Evolutionary conservation across 2,329 filamentous ascomycete species (phyloP).

Genomic region (Triangularia verruculosa): DNA sequence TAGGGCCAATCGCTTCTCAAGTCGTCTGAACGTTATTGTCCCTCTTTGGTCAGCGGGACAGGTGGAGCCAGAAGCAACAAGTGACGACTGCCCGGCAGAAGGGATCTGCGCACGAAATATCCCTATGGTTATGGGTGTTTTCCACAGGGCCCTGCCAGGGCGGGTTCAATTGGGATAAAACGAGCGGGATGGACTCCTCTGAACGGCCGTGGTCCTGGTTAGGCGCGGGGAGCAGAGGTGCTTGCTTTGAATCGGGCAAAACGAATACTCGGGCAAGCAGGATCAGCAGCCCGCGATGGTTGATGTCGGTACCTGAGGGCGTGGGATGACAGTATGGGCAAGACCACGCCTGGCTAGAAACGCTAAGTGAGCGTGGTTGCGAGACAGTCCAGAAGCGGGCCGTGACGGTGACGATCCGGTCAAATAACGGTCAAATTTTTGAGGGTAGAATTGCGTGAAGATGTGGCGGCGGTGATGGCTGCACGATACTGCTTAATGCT

Average conservation of each 20-base stretch:
- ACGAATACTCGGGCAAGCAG: slow-evolving; percentile 9
- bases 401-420: slow-evolving; percentile 25
- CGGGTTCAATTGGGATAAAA: slow-evolving; percentile 20
- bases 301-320: slow-evolving; percentile 3
- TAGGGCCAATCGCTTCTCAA: slow-evolving; percentile 40
- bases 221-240: neutral
- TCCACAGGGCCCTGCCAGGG: slow-evolving; percentile 33
- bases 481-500: slow-evolving; percentile 2
- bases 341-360: slow-evolving; percentile 17
- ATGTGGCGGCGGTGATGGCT: slow-evolving; percentile 4
- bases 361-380: slow-evolving; percentile 6
- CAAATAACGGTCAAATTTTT: slow-evolving; percentile 30
- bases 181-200: slow-evolving; percentile 18
- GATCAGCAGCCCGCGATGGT: slow-evolving; percentile 20
- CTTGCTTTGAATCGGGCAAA: neutral
- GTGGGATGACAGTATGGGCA: slow-evolving; percentile 5
- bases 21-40: slow-evolving; percentile 43
- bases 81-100: slow-evolving; percentile 51
- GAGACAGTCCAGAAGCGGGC: slow-evolving; percentile 20
- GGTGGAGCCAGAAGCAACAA: slow-evolving; percentile 41
- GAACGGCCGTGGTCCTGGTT: slow-evolving; percentile 17
- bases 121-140: slow-evolving; percentile 41
- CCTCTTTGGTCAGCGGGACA: slow-evolving; percentile 42
- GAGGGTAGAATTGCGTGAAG: slow-evolving; percentile 17
- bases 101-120: slow-evolving; percentile 54